phyloP scores from a whole-genome alignment of 2,329 filamentous ascomycete species.

The Xylogone sp. region DNA sequence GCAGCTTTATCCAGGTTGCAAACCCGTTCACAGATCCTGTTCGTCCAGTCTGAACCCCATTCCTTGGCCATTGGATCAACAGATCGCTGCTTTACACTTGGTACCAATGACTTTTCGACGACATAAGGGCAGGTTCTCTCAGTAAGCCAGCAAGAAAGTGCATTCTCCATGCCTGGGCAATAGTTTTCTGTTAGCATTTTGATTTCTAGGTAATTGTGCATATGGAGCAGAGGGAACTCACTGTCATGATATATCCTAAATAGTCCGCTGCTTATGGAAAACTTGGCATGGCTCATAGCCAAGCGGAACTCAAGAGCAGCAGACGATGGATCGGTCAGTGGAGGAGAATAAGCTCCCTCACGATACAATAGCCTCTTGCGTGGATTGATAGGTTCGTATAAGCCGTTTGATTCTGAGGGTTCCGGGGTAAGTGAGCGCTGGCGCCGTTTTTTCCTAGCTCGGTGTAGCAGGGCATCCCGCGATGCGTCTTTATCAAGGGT shows the following conservation, averaged over 20 bases:
- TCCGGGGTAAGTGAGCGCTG: neutral
- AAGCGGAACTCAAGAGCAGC: neutral
- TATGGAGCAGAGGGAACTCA: neutral
- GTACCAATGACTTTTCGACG: slow-evolving; percentile 13
- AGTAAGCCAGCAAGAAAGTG: slow-evolving; percentile 49
- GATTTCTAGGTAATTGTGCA: neutral
- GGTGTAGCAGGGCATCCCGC: neutral
- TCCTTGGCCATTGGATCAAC: slow-evolving; percentile 20
- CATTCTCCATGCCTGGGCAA: slow-evolving; percentile 43
- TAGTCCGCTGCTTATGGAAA: neutral
- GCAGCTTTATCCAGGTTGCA: slow-evolving; percentile 43
- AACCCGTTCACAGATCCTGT: slow-evolving; percentile 47
- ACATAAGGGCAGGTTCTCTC: slow-evolving; percentile 50
- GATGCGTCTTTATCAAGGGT: neutral
- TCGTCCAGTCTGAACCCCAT: slow-evolving; percentile 39
- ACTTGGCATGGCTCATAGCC: neutral
- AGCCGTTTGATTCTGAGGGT: neutral
- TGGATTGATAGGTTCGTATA: neutral
- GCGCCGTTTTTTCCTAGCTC: neutral
- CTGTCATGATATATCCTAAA: neutral
- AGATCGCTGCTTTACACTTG: neutral
- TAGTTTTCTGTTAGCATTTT: neutral
- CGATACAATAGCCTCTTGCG: neutral
- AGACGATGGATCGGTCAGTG: neutral
- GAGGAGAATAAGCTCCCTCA: neutral